Evolutionary conservation across 768 basidiomycete genomes (phyloP).

Genomic region (Tubosaeta sp.): DNA sequence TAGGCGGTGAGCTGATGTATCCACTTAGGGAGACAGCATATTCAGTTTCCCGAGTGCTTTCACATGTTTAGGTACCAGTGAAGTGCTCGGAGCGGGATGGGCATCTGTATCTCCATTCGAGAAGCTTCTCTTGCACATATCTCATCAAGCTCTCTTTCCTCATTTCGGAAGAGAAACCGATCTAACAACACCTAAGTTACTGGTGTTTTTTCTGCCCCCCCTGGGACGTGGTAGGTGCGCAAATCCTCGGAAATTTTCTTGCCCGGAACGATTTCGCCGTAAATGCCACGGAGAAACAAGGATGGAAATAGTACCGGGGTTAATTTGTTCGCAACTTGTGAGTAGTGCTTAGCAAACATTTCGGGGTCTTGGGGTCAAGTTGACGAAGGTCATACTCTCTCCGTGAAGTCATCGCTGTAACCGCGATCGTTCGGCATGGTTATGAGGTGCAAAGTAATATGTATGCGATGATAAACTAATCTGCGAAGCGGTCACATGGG

Average conservation of each 20-base stretch:
- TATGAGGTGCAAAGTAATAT: background rate
- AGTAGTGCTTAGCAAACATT: background rate
- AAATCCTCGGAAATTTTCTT: constrained; percentile 19
- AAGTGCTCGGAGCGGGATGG: constrained; percentile 18
- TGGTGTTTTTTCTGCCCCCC: constrained; percentile 7
- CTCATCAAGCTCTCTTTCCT: constrained; percentile 27
- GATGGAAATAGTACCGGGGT: constrained; percentile 5
- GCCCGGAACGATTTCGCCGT: constrained; percentile 1
- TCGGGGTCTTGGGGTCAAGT: constrained; percentile 4
- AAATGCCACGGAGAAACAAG: constrained; percentile 10
- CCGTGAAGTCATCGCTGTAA: constrained; percentile 8
- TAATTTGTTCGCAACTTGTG: background rate
- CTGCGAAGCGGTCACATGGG: too few species aligned
- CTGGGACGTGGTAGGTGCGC: constrained; percentile 16
- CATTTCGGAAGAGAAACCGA: constrained; percentile 15
- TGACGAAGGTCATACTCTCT: constrained; percentile 4
- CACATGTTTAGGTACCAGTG: constrained; percentile 20
- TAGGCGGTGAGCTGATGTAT: background rate
- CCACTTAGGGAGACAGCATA: background rate
- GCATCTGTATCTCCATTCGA: constrained; percentile 14
- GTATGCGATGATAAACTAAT: too few species aligned
- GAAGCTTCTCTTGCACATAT: constrained; percentile 26
- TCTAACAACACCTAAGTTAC: constrained; percentile 21
- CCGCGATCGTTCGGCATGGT: background rate
- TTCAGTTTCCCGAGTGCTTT: constrained; percentile 8